phyloP scores from a whole-genome alignment of 768 basidiomycete species.

The Tricholoma sp. region DNA sequence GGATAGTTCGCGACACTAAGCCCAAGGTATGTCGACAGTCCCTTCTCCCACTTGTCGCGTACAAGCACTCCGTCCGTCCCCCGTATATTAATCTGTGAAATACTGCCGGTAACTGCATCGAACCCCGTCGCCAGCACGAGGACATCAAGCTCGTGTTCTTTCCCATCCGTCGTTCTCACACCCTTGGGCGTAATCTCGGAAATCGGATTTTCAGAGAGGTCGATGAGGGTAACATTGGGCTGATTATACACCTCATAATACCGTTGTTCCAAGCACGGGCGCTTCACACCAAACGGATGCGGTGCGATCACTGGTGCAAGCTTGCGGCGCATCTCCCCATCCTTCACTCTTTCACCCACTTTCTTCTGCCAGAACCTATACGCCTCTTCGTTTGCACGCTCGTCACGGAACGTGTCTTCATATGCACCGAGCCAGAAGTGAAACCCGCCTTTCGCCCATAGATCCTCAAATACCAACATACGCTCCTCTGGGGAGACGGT shows the following conservation, averaged over 20 bases:
- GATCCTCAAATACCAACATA: constrained; percentile 15
- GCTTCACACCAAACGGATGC: constrained; percentile 23
- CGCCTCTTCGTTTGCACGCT: constrained; percentile 16
- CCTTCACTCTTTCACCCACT: constrained; percentile 14
- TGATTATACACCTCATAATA: constrained; percentile 23
- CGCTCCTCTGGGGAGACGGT: constrained; percentile 18
- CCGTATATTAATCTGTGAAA: constrained; percentile 18
- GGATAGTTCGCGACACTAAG: constrained; percentile 16
- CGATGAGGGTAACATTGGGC: constrained; percentile 18
- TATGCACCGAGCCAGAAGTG: constrained; percentile 14
- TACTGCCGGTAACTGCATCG: constrained; percentile 19
- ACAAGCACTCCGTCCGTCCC: constrained; percentile 15
- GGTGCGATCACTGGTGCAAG: constrained; percentile 18
- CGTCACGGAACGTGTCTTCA: constrained; percentile 12
- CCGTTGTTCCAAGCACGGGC: constrained; percentile 16
- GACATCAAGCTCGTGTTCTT: constrained; percentile 17
- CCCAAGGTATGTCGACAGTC: constrained; percentile 20
- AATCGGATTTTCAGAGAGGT: constrained; percentile 17
- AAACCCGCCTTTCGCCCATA: constrained; percentile 20
- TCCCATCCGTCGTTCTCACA: constrained; percentile 15
- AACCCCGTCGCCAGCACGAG: constrained; percentile 22
- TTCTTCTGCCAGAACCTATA: constrained; percentile 23
- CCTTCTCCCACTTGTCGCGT: constrained; percentile 19
- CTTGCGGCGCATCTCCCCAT: constrained; percentile 17
- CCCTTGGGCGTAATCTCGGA: constrained; percentile 17